Conservation (phyloP, 2,329 filamentous ascomycete species). For the Chaetomium strumarium region DNA sequence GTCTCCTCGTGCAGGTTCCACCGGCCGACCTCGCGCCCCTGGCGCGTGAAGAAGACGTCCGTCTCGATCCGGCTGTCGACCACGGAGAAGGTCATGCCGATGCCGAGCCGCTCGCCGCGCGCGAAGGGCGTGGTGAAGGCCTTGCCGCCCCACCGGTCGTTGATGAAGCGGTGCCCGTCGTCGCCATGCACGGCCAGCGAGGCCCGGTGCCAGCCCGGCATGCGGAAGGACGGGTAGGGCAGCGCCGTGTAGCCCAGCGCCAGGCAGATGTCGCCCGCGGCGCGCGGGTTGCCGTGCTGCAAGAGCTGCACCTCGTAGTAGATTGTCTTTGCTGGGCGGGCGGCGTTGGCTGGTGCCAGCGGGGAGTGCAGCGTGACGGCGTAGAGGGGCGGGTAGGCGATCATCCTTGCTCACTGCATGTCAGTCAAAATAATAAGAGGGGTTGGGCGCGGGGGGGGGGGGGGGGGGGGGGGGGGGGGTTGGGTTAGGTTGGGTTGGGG, state of each 20-base stretch:
- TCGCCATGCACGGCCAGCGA: constrained; percentile 73
- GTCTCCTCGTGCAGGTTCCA: constrained; percentile 75
- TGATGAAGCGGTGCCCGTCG: constrained; percentile 70
- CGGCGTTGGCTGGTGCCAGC: constrained; percentile 32
- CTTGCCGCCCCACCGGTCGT: constrained; percentile 67
- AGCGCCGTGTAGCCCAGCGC: constrained; percentile 66
- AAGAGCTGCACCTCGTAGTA: constrained; percentile 66
- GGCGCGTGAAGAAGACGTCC: constrained; percentile 64
- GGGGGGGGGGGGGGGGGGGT: not conserved
- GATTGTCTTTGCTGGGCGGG: constrained; percentile 40
- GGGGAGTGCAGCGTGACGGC: constrained; percentile 54
- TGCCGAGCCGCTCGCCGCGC: constrained; percentile 60
- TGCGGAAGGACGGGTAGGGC: constrained; percentile 70
- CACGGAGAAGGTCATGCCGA: constrained; percentile 60
- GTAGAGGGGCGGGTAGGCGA: constrained; percentile 66
- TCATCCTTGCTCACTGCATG: constrained; percentile 37
- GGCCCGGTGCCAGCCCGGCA: constrained; percentile 76
- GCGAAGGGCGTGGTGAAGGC: constrained; percentile 60
- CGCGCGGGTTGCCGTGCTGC: constrained; percentile 32
- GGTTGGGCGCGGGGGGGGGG: too few relatives aligned
- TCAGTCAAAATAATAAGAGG: not conserved
- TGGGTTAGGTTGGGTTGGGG: not conserved
- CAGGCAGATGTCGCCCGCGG: constrained; percentile 40
- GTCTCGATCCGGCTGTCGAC: constrained; percentile 36
- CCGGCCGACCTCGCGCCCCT: constrained; percentile 52